Base-by-base conservation (phyloP, 2,329 filamentous ascomycete genomes). In the Ophiosphaerella korrae region DNA sequence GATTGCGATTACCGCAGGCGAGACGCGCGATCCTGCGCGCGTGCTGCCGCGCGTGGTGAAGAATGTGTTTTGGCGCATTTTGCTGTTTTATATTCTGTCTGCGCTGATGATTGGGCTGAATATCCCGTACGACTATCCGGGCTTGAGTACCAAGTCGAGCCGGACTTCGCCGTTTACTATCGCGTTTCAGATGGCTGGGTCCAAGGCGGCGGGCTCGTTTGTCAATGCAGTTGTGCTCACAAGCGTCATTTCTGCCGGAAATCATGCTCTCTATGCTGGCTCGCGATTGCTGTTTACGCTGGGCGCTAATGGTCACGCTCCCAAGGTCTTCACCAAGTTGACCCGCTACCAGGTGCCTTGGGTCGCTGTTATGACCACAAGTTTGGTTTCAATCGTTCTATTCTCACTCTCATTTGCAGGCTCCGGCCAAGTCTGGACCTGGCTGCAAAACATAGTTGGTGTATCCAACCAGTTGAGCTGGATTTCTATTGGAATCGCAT, bases 41-140 rank as follows among this genome's bases (percentile, higher is more conserved):
- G 89, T 88, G 1, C 80, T 97, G 0, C 92, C 92, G 0, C 91
- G 86, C 0, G 92, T 92, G 11, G 86, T 95, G 65, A 96, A 95
- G 76, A 92, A 96, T 72, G 91, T 96, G 18, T 96, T 96, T 74
- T 78, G 76, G 76, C 74, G 76, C 35, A 76, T 78, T 35, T 29
- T 68, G 18, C 45, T 70, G 21, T 78, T 78, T 64, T 78, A 77
- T 55, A 64, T 78, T 37, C 57, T 78, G 14, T 72, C 71, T 4
- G 64, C 74, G 1, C 67, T 76, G 26, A 67, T 78, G 52, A 68
- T 78, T 29, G 76, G 76, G 11, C 62, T 78, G 3, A 69, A 77
- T 36, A 69, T 78, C n/a, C 72, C 73, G 1, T 73, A 74, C 51
- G 58, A 75, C 56, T 62, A 64, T 34, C 63, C 70, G 2, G 59